These are phyloP conservation scores for Cucurbita maxima DNA, from an alignment of 306 rosid species.

Conservation along the genomic window DNA sequence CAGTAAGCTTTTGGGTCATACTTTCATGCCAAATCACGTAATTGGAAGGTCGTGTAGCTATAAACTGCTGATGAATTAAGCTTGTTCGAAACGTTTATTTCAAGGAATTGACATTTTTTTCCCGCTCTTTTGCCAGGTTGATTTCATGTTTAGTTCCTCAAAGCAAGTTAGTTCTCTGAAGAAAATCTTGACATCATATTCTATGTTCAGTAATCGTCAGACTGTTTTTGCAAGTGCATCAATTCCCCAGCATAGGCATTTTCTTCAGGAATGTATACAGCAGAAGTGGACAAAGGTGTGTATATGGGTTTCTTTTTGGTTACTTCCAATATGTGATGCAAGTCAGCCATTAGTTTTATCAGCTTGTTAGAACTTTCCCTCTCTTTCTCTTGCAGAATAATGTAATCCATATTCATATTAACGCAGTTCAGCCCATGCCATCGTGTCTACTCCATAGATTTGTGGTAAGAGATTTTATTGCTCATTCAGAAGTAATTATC, in stretches of 20 bases:
- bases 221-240: slow-evolving; percentile 95
- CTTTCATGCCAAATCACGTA: neutral
- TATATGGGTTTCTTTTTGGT: slow-evolving; percentile 10
- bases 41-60: neutral
- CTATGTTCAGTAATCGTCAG: slow-evolving; percentile 57
- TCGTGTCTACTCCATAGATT: slow-evolving; percentile 60
- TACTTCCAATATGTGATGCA: neutral
- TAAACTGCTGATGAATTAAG: neutral
- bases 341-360: neutral
- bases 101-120: neutral
- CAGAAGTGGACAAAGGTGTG: slow-evolving; percentile 94
- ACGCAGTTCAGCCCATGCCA: slow-evolving; percentile 76
- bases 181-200: slow-evolving; percentile 75
- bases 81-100: neutral
- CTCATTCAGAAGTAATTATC: neutral
- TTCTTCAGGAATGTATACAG: slow-evolving; percentile 69
- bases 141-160: slow-evolving; percentile 78
- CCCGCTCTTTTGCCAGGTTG: slow-evolving; percentile 46
- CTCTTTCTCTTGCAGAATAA: slow-evolving; percentile 28
- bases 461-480: slow-evolving; percentile 31
- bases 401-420: slow-evolving; percentile 71
- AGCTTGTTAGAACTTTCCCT: neutral
- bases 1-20: neutral
- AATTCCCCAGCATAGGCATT: slow-evolving; percentile 79
- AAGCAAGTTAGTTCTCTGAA: slow-evolving; percentile 69